phyloP scores from a whole-genome alignment of 805 yeast genomes.

The Teunomyces aglyptinius region DNA sequence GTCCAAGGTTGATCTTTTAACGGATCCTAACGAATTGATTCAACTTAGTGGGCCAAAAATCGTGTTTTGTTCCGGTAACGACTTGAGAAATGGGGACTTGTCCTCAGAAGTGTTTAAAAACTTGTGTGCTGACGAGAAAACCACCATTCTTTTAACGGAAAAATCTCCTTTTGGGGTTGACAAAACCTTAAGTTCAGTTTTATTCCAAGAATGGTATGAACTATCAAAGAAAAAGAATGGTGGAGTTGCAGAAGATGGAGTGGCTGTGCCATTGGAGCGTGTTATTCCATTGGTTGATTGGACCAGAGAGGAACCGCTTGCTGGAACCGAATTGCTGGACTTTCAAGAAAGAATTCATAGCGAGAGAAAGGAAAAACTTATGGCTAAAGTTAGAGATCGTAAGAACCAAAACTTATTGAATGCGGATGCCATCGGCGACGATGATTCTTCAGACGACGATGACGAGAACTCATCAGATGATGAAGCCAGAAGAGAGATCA shows the following conservation, averaged over 20 bases:
- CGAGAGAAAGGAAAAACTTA: slow-evolving; percentile 42
- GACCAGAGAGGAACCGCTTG: slow-evolving; percentile 48
- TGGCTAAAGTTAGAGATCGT: slow-evolving; percentile 42
- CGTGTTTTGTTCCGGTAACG: slow-evolving; percentile 72
- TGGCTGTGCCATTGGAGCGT: slow-evolving; percentile 52
- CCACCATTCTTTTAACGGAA: slow-evolving; percentile 76
- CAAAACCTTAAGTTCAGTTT: slow-evolving; percentile 47
- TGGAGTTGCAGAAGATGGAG: slow-evolving; percentile 56
- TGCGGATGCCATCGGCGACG: slow-evolving; percentile 33
- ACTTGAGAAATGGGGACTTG: slow-evolving; percentile 61
- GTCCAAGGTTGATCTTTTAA: slow-evolving; percentile 52
- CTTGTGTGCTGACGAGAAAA: slow-evolving; percentile 62
- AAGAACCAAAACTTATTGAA: slow-evolving; percentile 39
- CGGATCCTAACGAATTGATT: slow-evolving; percentile 54
- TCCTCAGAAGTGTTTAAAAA: slow-evolving; percentile 51
- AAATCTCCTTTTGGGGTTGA: slow-evolving; percentile 40
- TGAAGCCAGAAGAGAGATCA: slow-evolving; percentile 4
- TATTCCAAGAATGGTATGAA: slow-evolving; percentile 55
- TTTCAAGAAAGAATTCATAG: slow-evolving; percentile 47
- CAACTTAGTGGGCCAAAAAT: slow-evolving; percentile 69
- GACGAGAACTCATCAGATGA: slow-evolving; percentile 15
- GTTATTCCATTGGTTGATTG: slow-evolving; percentile 41
- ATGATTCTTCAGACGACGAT: slow-evolving; percentile 33
- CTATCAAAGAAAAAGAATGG: slow-evolving; percentile 33
- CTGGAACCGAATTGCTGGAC: slow-evolving; percentile 48